Conservation (phyloP, 1,284 basidiomycete species). For the Cronartium quercuum region DNA sequence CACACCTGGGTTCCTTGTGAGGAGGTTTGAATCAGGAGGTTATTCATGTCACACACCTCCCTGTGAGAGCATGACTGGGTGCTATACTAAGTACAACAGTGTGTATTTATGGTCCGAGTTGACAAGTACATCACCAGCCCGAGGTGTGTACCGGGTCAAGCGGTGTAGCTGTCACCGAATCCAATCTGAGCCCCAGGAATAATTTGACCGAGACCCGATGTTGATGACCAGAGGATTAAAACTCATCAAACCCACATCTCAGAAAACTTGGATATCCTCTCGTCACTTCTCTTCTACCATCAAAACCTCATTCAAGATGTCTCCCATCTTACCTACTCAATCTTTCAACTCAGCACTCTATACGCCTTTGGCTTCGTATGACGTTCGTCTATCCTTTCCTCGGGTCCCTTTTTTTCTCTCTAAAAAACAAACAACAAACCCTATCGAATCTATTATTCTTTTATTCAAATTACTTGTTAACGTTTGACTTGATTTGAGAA, state of each 20-base stretch:
- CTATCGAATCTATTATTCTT: background rate
- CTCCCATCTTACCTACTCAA: conserved; percentile 6
- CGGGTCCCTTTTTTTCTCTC: background rate
- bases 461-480: background rate
- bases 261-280: background rate
- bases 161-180: no score
- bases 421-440: background rate
- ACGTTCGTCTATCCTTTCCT: conserved; percentile 2
- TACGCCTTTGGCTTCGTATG: conserved; percentile 21
- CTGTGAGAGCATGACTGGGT: no score
- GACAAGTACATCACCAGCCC: no score
- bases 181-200: no score
- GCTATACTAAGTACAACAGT: no score
- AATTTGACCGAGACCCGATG: no score
- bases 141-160: no score
- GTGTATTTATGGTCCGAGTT: no score
- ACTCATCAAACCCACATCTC: background rate
- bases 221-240: no score
- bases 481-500: background rate
- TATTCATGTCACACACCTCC: no score
- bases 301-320: background rate
- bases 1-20: no score
- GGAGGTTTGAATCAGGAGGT: no score
- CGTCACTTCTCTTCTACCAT: background rate
- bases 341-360: conserved; percentile 21